These are phyloP conservation scores for Neonectria coccinea DNA, from an alignment of 2,329 filamentous ascomycete species.

Conservation along the genomic window DNA sequence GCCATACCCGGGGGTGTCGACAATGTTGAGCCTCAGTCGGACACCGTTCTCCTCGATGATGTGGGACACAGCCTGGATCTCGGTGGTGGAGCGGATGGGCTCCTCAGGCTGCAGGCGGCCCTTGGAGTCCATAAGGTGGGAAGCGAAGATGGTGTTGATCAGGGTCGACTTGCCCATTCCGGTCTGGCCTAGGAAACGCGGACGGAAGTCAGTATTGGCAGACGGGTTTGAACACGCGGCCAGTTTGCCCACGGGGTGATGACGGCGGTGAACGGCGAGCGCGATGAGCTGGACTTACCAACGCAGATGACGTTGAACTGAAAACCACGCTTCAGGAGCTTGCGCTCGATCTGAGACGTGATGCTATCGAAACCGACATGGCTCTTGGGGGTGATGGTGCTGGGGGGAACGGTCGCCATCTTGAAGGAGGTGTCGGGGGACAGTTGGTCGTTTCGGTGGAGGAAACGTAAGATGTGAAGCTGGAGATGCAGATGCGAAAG, in stretches of 20 bases:
- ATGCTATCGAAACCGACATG: constrained; percentile 99
- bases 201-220: constrained; percentile 31
- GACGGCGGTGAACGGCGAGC: constrained; percentile 29
- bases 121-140: constrained; percentile 99
- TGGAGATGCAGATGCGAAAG: constrained; percentile 34
- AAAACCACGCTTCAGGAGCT: constrained; percentile 99
- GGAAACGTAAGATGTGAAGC: constrained; percentile 48
- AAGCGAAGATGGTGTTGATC: constrained; percentile 99
- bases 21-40: constrained; percentile 96
- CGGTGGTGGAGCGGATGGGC: constrained; percentile 92
- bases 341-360: constrained; percentile 99
- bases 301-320: constrained; percentile 99
- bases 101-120: constrained; percentile 93
- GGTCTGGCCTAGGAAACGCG: constrained; percentile 79
- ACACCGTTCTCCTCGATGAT: constrained; percentile 99
- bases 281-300: constrained; percentile 72
- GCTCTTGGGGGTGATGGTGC: constrained; percentile 88
- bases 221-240: constrained; percentile 21
- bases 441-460: constrained; percentile 45
- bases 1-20: constrained; percentile 97
- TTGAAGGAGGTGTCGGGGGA: constrained; percentile 47
- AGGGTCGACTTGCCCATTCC: constrained; percentile 98
- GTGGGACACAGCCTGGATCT: constrained; percentile 98
- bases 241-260: constrained; percentile 35
- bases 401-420: constrained; percentile 73